Percentiles rank a stretch among this genome's conserved stretches.
phyloP scores from a whole-genome alignment of 2,329 filamentous ascomycete species.

The Hymenoscyphus linearis region DNA sequence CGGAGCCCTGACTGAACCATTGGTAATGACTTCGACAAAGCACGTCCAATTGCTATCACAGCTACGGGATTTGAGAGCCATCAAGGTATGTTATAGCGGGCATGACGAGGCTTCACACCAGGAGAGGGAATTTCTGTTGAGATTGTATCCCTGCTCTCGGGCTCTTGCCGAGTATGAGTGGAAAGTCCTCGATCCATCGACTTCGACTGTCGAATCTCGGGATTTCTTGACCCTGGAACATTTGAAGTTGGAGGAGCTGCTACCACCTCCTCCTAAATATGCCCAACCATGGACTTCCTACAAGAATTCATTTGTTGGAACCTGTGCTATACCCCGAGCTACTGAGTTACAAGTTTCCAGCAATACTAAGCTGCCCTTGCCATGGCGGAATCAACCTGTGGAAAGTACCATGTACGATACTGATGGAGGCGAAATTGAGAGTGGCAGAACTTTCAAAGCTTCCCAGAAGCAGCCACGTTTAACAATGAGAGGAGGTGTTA shows the following conservation, averaged over 20 bases:
- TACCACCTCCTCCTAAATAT: neutral
- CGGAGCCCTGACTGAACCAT: neutral
- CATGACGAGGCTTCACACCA: neutral
- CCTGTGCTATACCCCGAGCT: neutral
- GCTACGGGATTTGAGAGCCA: neutral
- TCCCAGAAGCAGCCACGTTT: neutral
- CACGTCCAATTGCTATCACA: neutral
- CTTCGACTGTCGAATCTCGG: neutral
- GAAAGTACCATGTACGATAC: neutral
- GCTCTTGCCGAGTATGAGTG: neutral
- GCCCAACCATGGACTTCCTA: neutral
- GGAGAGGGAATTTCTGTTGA: neutral
- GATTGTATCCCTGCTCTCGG: neutral
- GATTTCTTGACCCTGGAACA: neutral
- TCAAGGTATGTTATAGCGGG: neutral
- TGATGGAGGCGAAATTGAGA: neutral
- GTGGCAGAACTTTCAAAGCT: neutral
- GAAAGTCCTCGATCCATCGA: neutral
- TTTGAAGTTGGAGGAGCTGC: neutral
- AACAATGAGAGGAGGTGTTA: neutral
- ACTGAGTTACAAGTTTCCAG: neutral
- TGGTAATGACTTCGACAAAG: neutral
- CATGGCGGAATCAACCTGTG: neutral
- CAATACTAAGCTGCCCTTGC: neutral
- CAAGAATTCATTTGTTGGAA: neutral